Base-by-base conservation (phyloP, 768 basidiomycete species). In the Dacryopinax primogenitus region DNA sequence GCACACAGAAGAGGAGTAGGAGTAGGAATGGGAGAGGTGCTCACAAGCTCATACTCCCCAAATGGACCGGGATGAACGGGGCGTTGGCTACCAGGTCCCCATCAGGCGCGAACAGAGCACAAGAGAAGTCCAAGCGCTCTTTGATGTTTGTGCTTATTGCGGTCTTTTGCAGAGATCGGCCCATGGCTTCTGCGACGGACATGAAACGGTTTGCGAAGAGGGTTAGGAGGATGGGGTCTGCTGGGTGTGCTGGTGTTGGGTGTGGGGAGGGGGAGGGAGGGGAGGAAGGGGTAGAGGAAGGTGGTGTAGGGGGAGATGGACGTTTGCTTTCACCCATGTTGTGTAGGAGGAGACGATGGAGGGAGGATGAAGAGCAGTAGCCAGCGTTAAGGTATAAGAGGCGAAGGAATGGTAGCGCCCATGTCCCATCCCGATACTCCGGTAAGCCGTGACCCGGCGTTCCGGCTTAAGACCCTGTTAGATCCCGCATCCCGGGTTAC, bases 181-280 rank as follows among this genome's bases (percentile, higher is more conserved):
- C 93, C 92, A 95, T 96, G 11, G 92, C 92, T 73, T 95, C 92
- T 9, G 92, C 92, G 21, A 97, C 90, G 70, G 90, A 90, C 94
- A 97, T 97, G 77, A 97, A 94, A 45, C 94, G 88, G 71, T 96
- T 94, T 12, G 92, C 90, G 70, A 96, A 97, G 63, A 98, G 83
- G 1, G 92, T 91, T 51, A 96, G 79, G 33, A 92, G 78, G 68
- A 94, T 90, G 0, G 91, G 89, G 73, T 95, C 92, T 12, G 90
- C 86, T 26, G 51, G 26, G 51, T 3, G 30, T 3, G 51, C 26
- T 23, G 51, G 30, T 13, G 23, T 21, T 63, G 35, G 12, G 62
- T 12, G 11, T 21, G 39, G 32, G 63, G 39, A 36, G 34, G 45
- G 23, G 45, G 12, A 15, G 30, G 51, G 4, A 30, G 51, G 51